A percentile compares a stretch with the other conserved stretches of the same genome.
Evolutionary conservation across 2,329 filamentous ascomycete genomes (phyloP).

Genomic region (Ophioceras dolichostomum): DNA sequence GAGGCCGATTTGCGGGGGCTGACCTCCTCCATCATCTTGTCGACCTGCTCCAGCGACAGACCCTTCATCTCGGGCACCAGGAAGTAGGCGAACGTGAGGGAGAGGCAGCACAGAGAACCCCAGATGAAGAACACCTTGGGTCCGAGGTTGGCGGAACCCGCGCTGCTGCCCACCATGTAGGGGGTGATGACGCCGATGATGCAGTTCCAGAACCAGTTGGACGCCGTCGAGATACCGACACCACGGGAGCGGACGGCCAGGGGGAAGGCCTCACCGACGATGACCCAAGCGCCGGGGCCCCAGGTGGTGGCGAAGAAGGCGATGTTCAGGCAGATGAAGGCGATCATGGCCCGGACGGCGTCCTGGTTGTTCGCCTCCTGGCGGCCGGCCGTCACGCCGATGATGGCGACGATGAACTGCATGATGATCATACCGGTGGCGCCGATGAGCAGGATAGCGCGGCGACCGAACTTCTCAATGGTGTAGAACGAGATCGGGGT

Average conservation of each 20-base stretch:
- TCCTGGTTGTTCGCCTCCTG: constrained; percentile 38
- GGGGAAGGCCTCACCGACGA: constrained; percentile 86
- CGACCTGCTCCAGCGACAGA: constrained; percentile 66
- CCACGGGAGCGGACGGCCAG: constrained; percentile 80
- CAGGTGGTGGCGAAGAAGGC: constrained; percentile 86
- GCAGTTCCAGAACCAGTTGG: constrained; percentile 81
- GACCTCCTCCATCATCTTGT: constrained; percentile 82
- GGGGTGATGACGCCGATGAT: constrained; percentile 36
- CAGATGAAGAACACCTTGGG: constrained; percentile 66
- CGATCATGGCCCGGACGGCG: constrained; percentile 60
- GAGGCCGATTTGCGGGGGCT: constrained; percentile 63
- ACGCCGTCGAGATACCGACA: constrained; percentile 75
- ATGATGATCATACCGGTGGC: constrained; percentile 74
- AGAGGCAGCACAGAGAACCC: constrained; percentile 51
- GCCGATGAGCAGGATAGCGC: constrained; percentile 66
- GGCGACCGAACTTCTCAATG: constrained; percentile 72
- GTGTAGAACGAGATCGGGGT: constrained; percentile 82
- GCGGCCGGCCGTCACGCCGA: constrained; percentile 50
- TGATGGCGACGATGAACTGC: constrained; percentile 76
- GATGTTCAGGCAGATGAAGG: constrained; percentile 87
- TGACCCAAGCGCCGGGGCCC: constrained; percentile 70
- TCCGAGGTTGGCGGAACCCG: constrained; percentile 45
- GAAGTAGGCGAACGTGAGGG: constrained; percentile 58
- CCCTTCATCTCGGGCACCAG: constrained; percentile 66
- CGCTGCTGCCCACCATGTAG: constrained; percentile 49